phyloP scores from a whole-genome alignment of 768 basidiomycete genomes.

The Macrocybe gigantea region DNA sequence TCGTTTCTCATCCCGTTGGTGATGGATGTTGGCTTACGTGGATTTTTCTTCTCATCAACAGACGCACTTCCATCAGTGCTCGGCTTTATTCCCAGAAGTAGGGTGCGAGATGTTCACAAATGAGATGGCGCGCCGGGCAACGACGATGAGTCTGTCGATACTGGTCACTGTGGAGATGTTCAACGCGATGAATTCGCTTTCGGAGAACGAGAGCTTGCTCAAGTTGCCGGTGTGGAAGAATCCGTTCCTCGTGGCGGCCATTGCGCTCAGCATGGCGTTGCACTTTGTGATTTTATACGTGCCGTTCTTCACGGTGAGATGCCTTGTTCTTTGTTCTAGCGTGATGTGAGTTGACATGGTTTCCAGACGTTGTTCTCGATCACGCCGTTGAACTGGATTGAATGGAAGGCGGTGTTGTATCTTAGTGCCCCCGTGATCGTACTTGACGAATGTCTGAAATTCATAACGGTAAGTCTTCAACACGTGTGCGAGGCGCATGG shows the following conservation, averaged over 20 bases:
- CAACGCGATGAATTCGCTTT: slow-evolving; percentile 97
- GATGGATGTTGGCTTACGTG: background rate
- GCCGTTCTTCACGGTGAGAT: slow-evolving; percentile 87
- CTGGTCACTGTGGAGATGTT: slow-evolving; percentile 97
- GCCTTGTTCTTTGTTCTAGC: background rate
- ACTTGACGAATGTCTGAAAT: slow-evolving; percentile 89
- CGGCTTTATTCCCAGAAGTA: slow-evolving; percentile 75
- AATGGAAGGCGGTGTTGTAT: slow-evolving; percentile 91
- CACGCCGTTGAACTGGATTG: slow-evolving; percentile 86
- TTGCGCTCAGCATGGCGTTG: slow-evolving; percentile 85
- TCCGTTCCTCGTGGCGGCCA: slow-evolving; percentile 84
- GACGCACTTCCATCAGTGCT: slow-evolving; percentile 97
- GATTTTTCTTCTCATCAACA: slow-evolving; percentile 20
- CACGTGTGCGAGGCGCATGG: no score
- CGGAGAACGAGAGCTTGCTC: slow-evolving; percentile 92
- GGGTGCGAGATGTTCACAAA: slow-evolving; percentile 97
- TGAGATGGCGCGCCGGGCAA: slow-evolving; percentile 77
- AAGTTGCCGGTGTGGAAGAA: slow-evolving; percentile 92
- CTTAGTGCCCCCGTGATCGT: slow-evolving; percentile 84
- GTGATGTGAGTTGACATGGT: background rate
- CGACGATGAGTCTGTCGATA: slow-evolving; percentile 95
- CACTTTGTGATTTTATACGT: slow-evolving; percentile 96
- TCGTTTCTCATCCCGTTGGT: no score
- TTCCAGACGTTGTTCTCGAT: slow-evolving; percentile 80
- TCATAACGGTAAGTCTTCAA: slow-evolving; percentile 53